Conservation (phyloP, 495 filamentous ascomycete species). For the Coniosporium apollinis region DNA sequence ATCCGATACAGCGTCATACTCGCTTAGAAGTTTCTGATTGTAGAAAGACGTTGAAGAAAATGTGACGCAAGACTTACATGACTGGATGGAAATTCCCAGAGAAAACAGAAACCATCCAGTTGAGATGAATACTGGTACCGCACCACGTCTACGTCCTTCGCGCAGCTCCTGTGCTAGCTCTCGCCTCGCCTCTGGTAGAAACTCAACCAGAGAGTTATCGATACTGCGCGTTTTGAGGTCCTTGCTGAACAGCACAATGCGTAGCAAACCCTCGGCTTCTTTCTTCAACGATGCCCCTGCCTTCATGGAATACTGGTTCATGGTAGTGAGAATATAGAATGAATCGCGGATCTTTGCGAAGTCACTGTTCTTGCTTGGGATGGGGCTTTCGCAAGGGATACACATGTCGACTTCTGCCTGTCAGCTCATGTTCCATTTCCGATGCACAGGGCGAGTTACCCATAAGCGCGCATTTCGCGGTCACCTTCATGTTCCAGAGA, state of each 20-base stretch:
- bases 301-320: conserved; percentile 30
- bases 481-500: conserved; percentile 32
- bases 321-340: conserved; percentile 26
- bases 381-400: neutral
- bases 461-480: conserved; percentile 29
- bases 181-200: conserved; percentile 14
- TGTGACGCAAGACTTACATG: conserved; percentile 5
- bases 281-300: conserved; percentile 6
- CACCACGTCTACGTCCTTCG: conserved; percentile 22
- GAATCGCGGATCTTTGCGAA: conserved; percentile 28
- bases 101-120: conserved; percentile 25
- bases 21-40: too few species aligned
- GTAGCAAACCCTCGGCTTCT: conserved; percentile 22
- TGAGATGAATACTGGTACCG: conserved; percentile 26
- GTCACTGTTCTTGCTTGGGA: conserved; percentile 1
- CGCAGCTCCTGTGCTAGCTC: conserved; percentile 22
- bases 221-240: conserved; percentile 14
- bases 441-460: conserved; percentile 1
- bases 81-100: conserved; percentile 27
- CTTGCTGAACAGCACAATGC: conserved; percentile 25
- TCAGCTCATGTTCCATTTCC: neutral
- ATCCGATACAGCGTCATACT: too few species aligned
- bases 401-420: conserved; percentile 28
- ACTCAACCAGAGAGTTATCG: too few species aligned
- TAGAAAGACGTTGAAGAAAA: too few species aligned